Evolutionary conservation across 805 yeast genomes (phyloP), one percentile per base, ranked within the genome.

Genomic region (Clavispora fructus): DNA sequence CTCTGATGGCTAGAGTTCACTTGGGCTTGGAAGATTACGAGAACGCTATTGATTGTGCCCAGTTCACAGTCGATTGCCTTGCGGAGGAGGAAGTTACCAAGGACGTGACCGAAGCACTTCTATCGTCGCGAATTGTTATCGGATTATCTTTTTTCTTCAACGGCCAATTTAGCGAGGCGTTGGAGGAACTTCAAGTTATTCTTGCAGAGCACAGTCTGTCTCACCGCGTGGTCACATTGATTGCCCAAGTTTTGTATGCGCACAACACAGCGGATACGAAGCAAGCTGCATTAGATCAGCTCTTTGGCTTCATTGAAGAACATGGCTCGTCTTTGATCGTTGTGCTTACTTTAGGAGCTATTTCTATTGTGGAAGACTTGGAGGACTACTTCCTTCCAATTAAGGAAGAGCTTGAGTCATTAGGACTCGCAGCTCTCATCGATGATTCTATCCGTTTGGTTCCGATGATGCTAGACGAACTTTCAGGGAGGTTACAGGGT

Each of bases 271-370:
- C 77, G n/a, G 94, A 86, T 6, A 81, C 94, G 1, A 83, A 80
- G 48, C 85, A 82, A 51, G 91, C 90, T 1, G 96, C 97, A 0
- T 59, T 87, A 40, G 96, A 90, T 55, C 96, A 89, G 62, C 65
- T 92, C 39, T 84, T 86, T 54, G 73, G 76, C 23, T 80, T 75
- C 55, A 79, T 90, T 35, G 83, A 78, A 49, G 70, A 67, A 4
- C 63, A 77, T 46, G 96, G 95, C 0, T 71, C 86, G 1, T 80
- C 90, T 2, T 65, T 88, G 40, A 58, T 80, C 23, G 80, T 87
- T 1, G 83, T 87, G 0, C 64, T 91, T 48, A 78, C 89, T 1
- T 69, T 92, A 37, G 97, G 96, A 5, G 90, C 95, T 0, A 80
- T 92, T 19, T 74, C 87, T 0, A 73, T 94, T 2, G 69, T 82